These are phyloP conservation scores for Torulaspora quercuum DNA, from an alignment of 805 yeast species.

Conservation along the genomic window DNA sequence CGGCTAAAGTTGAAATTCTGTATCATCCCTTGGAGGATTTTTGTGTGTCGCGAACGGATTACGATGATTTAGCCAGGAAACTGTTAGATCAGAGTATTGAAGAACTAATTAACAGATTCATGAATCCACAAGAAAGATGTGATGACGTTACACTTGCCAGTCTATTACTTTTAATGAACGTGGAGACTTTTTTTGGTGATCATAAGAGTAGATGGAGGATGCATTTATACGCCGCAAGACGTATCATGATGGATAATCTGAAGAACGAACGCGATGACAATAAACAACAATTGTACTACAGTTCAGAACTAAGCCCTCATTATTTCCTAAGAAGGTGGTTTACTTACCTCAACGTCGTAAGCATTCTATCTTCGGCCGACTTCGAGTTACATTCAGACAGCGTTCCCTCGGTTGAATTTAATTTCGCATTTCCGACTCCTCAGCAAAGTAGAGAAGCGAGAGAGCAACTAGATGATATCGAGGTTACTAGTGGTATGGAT, in stretches of 20 bases:
- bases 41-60: slow-evolving; percentile 2
- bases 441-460: slow-evolving; percentile 14
- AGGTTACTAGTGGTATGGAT: slow-evolving; percentile 65
- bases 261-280: slow-evolving; percentile 3
- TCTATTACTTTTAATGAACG: slow-evolving; percentile 55
- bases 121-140: slow-evolving; percentile 41
- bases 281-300: background rate
- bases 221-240: slow-evolving; percentile 65
- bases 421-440: slow-evolving; percentile 20
- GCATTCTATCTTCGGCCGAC: slow-evolving; percentile 55
- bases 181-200: slow-evolving; percentile 48
- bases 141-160: slow-evolving; percentile 67
- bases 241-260: slow-evolving; percentile 42
- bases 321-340: slow-evolving; percentile 66
- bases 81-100: slow-evolving; percentile 11
- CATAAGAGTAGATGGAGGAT: slow-evolving; percentile 52
- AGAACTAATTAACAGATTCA: slow-evolving; percentile 11
- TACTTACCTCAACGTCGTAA: slow-evolving; percentile 62
- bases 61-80: slow-evolving; percentile 4
- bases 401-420: slow-evolving; percentile 15
- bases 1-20: slow-evolving; percentile 1
- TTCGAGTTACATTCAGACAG: slow-evolving; percentile 8
- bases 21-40: background rate
- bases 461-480: slow-evolving; percentile 45
- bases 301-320: slow-evolving; percentile 28